Base-by-base conservation (phyloP, 345 rosid genomes). In the Turritis glabra region DNA sequence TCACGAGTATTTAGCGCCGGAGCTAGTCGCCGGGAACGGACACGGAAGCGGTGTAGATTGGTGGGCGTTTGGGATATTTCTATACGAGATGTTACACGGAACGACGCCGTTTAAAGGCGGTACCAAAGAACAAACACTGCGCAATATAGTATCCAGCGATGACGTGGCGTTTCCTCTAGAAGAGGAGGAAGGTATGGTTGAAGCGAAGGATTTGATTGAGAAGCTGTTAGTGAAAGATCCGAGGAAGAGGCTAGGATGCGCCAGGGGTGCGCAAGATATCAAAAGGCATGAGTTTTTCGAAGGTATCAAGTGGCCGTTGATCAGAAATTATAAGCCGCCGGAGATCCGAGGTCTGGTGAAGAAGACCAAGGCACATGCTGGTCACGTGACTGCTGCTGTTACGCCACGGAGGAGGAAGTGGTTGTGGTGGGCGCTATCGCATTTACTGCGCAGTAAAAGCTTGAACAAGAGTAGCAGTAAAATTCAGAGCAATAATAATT, bases 21-120 rank as follows among this genome's bases (percentile, higher is more conserved):
- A 94, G 85, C 79, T 89, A 23, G 86, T 94, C 29, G 58, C 86
- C 19, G 97, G 95, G 0, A 84, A 80, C 68, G 96, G 93, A 5
- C 97, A 94, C 75, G 97, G 96, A 32, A 91, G 86, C 80, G 92
- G 95, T 37, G 97, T 94, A 30, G 96, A 94, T 69, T 94, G 98
- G 97, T 94, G 97, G 98, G 95, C 98, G 21, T 85, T 91, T 30
- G 98, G 98, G 73, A 79, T 91, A 23, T 74, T 94, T 22, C 63
- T 82, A 7, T 86, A 88, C 88, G 97, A 94, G 79, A 51, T 94
- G 71, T 18, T 85, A 53, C 56, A 86, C 54, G 97, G 97, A 0
- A 67, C 83, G 75, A 89, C 98, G 55, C 97, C 97, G 81, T 94
- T 94, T 37, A 87, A 84, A 33, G 98, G 96, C 27, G 82, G 35